Base-by-base conservation (phyloP, 1,139 yeast species). In the Pichia kudriavzevii region DNA sequence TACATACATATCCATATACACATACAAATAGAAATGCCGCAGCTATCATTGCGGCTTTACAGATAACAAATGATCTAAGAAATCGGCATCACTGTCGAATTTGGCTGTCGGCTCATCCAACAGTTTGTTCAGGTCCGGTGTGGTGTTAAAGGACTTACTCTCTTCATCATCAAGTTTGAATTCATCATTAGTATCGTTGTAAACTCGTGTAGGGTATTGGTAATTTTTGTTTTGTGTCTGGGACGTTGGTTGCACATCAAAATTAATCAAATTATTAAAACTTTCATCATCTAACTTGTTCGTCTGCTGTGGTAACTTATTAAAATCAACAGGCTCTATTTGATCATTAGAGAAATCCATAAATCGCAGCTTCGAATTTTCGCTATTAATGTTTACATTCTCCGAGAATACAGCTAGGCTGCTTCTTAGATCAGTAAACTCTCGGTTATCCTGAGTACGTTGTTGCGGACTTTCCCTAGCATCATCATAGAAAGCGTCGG, bases 61-160 rank as follows among this genome's bases (percentile, higher is more conserved):
- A 12, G 33, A 24, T n/a, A 36, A 18, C 4, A 38, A 22, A 5
- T 40, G 43, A 23, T 40, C 40, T 10, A 40, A 26, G n/a, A 40
- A 40, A 9, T 40, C 43, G 14, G 38, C 36, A 22, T 40, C 40
- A 19, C 26, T 38, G 17, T 32, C 35, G 17, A 38, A 40, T 13
- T 40, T 37, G 10, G 37, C 18, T 4, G 25, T 28, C 8, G 41
- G 35, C 15, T 34, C 34, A 22, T 29, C 25, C 22, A 34, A 29
- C 18, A 39, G 5, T 18, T 23, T 28, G 16, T 29, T 30, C 3
- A 29, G 22, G 17, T 33, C 33, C 15, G 17, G 17, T 17, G 22
- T 4, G n/a, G 21, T 11, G 5, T 17, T 16, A 7, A 18, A 18
- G 12, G 22, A 16, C 11, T 18, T 22, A 8, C 9, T 8, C 10